Base-by-base conservation (phyloP, 768 basidiomycete species). In the Boletus subcaerulescens region DNA sequence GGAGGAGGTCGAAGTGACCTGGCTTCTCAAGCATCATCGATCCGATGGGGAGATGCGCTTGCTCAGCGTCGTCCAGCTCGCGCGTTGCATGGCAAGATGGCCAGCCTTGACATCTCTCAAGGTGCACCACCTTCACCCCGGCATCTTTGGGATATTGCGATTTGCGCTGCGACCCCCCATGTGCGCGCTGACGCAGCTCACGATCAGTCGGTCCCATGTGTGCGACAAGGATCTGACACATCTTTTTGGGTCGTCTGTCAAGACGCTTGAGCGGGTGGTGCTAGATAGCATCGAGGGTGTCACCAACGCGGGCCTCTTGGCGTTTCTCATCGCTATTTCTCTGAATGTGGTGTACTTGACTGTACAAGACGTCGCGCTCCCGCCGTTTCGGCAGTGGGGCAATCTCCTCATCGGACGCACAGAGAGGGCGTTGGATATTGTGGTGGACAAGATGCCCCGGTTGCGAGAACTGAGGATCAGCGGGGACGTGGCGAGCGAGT, bases 401-500 rank as follows among this genome's bases (percentile, higher is more conserved):
- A 57, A 53, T 13, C 61, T 63, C 33, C 41, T 63, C 17, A 50
- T 64, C 38, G 60, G 63, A 17, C 53, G 60, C 4, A 40, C 20
- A 6, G 64, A 65, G 42, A 45, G 65, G 18, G 64, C 65, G 18
- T 12, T 66, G 40, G 64, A 65, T 11, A 35, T 32, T 26, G 52
- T 40, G 38, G 36, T 61, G n/a, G 59, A 59, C 50, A 66, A 53
- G 52, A 64, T 65, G 62, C 44, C 44, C 2, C 48, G 53, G 24
- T 31, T 66, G 20, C 32, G 46, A 8, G 59, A 64, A 33, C 45
- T 66, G 2, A 39, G 55, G 42, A 60, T 65, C 26, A 14, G 64
- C 7, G 64, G 64, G 5, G 64, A 65, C 39, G 59, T 64, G 10
- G 64, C 64, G 41, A 66, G 59, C 32, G 64, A 65, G 43, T 56